phyloP scores from a whole-genome alignment of 768 basidiomycete species.

The Mycena vitilis region DNA sequence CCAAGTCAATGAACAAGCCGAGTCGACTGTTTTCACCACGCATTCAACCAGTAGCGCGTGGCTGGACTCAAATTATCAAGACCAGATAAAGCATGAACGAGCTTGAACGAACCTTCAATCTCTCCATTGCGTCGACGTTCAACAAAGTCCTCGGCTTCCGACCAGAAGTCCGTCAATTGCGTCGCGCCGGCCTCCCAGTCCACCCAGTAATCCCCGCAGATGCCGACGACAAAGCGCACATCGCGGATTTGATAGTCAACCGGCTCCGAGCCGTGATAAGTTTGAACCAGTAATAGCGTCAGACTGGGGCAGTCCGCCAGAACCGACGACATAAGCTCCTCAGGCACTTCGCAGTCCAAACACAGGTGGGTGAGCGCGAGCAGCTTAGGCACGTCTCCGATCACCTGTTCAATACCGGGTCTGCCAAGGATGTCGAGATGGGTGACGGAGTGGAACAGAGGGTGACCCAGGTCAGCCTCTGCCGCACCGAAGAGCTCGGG shows the following conservation, averaged over 20 bases:
- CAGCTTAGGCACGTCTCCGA: background rate
- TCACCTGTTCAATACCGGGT: background rate
- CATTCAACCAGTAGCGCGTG: slow-evolving; percentile 1
- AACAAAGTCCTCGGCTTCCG: background rate
- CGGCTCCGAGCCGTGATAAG: background rate
- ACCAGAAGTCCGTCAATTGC: background rate
- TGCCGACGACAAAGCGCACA: background rate
- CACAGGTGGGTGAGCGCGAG: slow-evolving; percentile 4
- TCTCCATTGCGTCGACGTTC: background rate
- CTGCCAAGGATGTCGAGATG: background rate
- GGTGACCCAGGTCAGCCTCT: background rate
- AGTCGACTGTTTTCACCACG: no score
- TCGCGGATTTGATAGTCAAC: background rate
- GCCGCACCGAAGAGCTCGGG: background rate
- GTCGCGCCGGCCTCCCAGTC: slow-evolving; percentile 1
- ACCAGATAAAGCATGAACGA: background rate
- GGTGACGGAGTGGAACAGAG: background rate
- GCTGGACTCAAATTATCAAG: background rate
- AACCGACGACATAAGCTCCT: background rate
- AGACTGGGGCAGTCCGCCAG: background rate
- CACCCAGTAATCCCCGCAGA: background rate
- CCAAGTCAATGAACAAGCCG: no score
- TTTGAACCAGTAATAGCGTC: background rate
- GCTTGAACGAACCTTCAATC: background rate
- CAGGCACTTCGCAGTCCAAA: background rate